Evolutionary conservation across 228 moss, liverwort and hornwort genomes (phyloP).

Genomic region (Sphagnum magellanicum): DNA sequence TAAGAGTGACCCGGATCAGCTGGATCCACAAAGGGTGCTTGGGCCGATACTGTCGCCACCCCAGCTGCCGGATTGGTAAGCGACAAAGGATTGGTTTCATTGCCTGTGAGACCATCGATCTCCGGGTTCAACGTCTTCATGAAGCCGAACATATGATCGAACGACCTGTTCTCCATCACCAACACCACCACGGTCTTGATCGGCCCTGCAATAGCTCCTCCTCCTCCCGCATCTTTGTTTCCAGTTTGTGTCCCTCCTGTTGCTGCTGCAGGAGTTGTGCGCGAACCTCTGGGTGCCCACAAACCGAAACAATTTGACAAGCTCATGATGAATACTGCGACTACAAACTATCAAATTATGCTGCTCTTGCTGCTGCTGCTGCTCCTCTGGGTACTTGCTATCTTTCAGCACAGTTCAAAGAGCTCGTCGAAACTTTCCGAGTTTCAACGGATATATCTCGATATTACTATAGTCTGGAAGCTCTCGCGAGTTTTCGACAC

Average conservation of each 20-base stretch:
- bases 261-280: not conserved
- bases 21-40: constrained; percentile 55
- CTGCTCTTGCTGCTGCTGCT: no score
- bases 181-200: constrained; percentile 79
- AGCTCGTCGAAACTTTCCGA: no score
- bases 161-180: constrained; percentile 83
- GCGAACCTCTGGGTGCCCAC: constrained; percentile 14
- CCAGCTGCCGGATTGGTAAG: constrained; percentile 41
- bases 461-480: no score
- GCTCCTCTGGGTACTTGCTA: no score
- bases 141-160: constrained; percentile 76
- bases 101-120: constrained; percentile 62
- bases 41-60: constrained; percentile 41
- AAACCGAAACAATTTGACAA: constrained; percentile 18
- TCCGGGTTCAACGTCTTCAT: constrained; percentile 50
- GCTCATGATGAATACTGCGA: no score
- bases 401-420: no score
- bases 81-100: constrained; percentile 55
- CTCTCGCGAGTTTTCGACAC: no score
- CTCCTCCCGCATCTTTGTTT: not conserved
- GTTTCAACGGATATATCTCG: no score
- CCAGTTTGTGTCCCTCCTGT: not conserved
- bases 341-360: no score
- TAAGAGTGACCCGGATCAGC: constrained; percentile 76
- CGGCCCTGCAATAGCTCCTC: constrained; percentile 20